Percentiles rank a stretch among this genome's conserved stretches.
These are phyloP conservation scores for Tubosaeta sp. DNA, from an alignment of 768 basidiomycete genomes.

Conservation along the genomic window DNA sequence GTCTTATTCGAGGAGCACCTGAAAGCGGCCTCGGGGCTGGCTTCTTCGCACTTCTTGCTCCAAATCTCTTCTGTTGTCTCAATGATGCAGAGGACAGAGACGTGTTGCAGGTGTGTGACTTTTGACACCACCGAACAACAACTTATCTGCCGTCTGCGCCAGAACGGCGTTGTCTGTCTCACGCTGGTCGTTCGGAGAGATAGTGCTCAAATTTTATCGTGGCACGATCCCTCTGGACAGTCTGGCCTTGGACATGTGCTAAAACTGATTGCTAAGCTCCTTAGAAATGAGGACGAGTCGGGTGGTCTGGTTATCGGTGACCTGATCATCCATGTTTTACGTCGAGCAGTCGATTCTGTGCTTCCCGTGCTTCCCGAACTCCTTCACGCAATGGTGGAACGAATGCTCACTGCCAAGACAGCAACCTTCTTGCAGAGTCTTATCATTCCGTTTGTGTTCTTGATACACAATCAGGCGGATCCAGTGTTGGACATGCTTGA, in stretches of 20 bases:
- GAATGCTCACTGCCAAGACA: constrained; percentile 83
- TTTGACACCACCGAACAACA: background rate
- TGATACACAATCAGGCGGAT: constrained; percentile 83
- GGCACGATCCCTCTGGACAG: constrained; percentile 63
- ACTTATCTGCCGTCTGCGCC: constrained; percentile 1
- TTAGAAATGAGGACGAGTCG: constrained; percentile 82
- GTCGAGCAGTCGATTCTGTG: constrained; percentile 76
- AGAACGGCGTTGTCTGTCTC: constrained; percentile 82
- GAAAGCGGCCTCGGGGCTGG: constrained; percentile 70
- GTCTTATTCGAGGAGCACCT: constrained; percentile 63
- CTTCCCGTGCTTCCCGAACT: constrained; percentile 85
- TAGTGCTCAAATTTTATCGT: constrained; percentile 71
- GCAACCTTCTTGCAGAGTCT: constrained; percentile 92
- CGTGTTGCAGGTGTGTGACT: constrained; percentile 57
- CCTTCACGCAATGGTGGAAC: constrained; percentile 73
- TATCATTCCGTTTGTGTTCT: constrained; percentile 88
- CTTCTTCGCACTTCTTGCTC: constrained; percentile 73
- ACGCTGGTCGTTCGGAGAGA: constrained; percentile 88
- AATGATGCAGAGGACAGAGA: constrained; percentile 79
- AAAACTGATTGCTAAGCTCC: constrained; percentile 68
- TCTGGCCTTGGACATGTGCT: constrained; percentile 76
- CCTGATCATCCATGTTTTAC: constrained; percentile 87
- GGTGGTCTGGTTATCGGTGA: constrained; percentile 93
- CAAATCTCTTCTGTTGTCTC: constrained; percentile 68
- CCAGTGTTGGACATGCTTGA: constrained; percentile 77